Evolutionary conservation across 2,329 filamentous ascomycete genomes (phyloP).

Genomic region (Dactylella cylindrospora): DNA sequence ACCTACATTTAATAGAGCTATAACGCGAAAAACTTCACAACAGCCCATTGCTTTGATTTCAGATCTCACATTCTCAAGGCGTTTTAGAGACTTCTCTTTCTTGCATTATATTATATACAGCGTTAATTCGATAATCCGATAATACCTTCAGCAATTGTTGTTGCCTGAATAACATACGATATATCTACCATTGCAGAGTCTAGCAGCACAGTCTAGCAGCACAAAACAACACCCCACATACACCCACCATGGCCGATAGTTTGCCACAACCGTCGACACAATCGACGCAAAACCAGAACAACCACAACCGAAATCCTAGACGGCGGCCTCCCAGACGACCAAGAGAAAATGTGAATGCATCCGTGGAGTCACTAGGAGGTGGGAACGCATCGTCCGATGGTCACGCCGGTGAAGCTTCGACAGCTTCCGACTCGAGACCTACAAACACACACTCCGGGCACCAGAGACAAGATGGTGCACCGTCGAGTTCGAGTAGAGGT

Average conservation of each 20-base stretch:
- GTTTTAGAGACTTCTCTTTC: background rate
- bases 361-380: constrained; percentile 22
- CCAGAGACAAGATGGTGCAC: constrained; percentile 13
- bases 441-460: constrained; percentile 22
- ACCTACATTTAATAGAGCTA: too few relatives aligned
- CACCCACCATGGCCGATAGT: constrained; percentile 31
- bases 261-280: constrained; percentile 7
- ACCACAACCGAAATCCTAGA: constrained; percentile 24
- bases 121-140: too few relatives aligned
- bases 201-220: too few relatives aligned
- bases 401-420: constrained; percentile 8
- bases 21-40: too few relatives aligned
- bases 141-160: too few relatives aligned
- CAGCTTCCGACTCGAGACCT: constrained; percentile 12
- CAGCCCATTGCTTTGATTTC: too few relatives aligned
- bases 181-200: too few relatives aligned
- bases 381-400: constrained; percentile 20
- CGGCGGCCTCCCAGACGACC: constrained; percentile 22
- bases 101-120: background rate
- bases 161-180: too few relatives aligned
- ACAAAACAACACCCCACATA: background rate
- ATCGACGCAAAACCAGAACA: constrained; percentile 1
- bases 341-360: constrained; percentile 23
- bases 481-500: constrained; percentile 33
- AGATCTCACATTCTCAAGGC: background rate